A percentile compares a stretch with the other conserved stretches of the same genome.
These are phyloP conservation scores for Erysimum cheiri DNA, from an alignment of 441 rosid species.

Conservation along the genomic window DNA sequence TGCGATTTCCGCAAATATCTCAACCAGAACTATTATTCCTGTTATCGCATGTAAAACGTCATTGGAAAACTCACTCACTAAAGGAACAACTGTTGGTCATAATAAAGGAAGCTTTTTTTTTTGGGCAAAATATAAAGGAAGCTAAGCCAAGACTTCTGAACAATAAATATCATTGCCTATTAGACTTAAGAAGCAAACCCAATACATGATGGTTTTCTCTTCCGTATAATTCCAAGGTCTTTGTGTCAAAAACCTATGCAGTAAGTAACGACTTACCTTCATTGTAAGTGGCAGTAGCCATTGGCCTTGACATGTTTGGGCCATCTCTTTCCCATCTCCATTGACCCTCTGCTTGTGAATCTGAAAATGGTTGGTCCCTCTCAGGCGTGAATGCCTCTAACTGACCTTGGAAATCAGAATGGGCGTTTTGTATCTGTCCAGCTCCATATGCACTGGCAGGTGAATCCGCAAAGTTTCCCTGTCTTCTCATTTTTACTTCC, in stretches of 20 bases:
- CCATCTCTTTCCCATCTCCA: conserved; percentile 88
- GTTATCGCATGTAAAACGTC: conserved; percentile 1
- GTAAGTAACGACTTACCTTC: conserved; percentile 55
- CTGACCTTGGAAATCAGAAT: conserved; percentile 73
- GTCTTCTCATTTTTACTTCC: conserved; percentile 62
- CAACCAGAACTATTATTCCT: background rate
- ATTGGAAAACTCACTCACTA: background rate
- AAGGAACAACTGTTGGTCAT: background rate
- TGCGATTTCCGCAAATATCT: background rate
- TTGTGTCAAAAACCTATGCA: conserved; percentile 1
- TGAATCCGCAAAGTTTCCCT: conserved; percentile 64
- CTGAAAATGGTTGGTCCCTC: conserved; percentile 62
- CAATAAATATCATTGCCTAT: background rate
- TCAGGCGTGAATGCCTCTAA: conserved; percentile 93
- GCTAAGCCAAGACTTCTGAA: conserved; percentile 1
- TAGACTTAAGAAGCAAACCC: background rate
- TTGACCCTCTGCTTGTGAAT: conserved; percentile 62
- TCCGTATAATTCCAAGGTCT: background rate
- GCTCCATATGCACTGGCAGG: conserved; percentile 60
- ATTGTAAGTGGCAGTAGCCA: conserved; percentile 55
- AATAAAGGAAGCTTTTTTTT: no score
- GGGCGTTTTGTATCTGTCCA: conserved; percentile 67
- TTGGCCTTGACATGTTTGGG: conserved; percentile 58
- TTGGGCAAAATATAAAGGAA: no score
- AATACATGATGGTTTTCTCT: background rate